Percentiles rank a stretch among this genome's conserved stretches.
Conservation (phyloP, 176 grass and related monocot species). For the Avena atlantica region DNA sequence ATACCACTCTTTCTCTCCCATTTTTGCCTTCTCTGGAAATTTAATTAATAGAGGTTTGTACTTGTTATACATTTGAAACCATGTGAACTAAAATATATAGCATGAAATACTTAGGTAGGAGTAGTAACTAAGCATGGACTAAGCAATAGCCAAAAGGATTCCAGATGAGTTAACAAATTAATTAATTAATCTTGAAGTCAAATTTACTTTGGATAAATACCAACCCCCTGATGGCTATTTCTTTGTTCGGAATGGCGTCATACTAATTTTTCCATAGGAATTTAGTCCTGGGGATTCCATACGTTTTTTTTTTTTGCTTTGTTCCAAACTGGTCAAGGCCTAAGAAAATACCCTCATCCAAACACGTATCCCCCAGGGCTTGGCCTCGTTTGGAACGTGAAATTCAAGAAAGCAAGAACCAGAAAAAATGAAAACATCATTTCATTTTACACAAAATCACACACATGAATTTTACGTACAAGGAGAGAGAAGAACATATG, state of each 20-base stretch:
- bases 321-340: neutral
- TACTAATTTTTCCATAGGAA: neutral
- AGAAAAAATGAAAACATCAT: neutral
- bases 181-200: neutral
- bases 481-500: neutral
- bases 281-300: neutral
- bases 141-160: neutral
- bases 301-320: neutral
- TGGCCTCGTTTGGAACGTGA: neutral
- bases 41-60: neutral
- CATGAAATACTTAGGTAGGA: neutral
- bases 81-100: neutral
- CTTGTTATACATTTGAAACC: neutral
- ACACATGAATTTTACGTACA: neutral
- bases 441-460: neutral
- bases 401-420: neutral
- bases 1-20: slow-evolving; percentile 97
- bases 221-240: neutral
- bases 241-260: neutral
- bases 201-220: neutral
- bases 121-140: neutral
- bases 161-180: neutral
- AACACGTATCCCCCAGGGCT: neutral
- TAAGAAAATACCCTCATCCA: neutral
- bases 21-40: slow-evolving; percentile 72